Base-by-base conservation (phyloP, 2,329 filamentous ascomycete genomes). In the Trichoderma semiorbis region DNA sequence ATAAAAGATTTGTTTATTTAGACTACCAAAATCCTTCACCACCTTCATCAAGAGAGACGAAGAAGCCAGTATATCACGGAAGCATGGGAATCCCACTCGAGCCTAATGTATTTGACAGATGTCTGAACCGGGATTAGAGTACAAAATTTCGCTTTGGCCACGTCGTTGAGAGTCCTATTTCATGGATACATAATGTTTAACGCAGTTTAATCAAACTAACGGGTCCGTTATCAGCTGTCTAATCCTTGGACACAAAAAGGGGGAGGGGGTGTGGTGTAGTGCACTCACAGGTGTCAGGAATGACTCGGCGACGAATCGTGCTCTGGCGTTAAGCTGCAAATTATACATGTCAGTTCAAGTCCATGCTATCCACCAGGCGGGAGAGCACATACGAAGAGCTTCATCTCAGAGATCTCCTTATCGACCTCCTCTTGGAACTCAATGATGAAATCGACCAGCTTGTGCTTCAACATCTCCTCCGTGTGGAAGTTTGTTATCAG, bases 401-500 rank as follows among this genome's bases (percentile, higher is more conserved):
- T 99, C 96, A 99, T 98, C 85, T 99, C 97, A 3, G 96, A 98
- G 73, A 99, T 99, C 83, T 99, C 96, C 87, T 99, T 99, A 83
- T 99, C 97, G 5, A 99, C 97, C 82, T 99, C 96, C 83, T 99
- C 95, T 95, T 99, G 98, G 79, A 99, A 99, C 79, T 98, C 92
- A 75, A 99, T 98, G 77, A 99, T 97, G 28, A 67, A 67, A 50
- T 67, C 64, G 39, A 99, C 97, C 77, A 99, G 87, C 86, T 99
- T 98, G 82, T 99, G 95, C 87, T 98, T 98, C 80, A 98, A 83
- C 94, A 99, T 97, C 81, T 97, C 93, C 83, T 98, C 96, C 5
- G 96, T 98, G 79, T 99, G 96, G 86, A 96, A 97, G 84, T 99
- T 99, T 61, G 96, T 99, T 80, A 99, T 97, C 79, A 99, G 83